These are phyloP conservation scores for Pterocarpus macrocarpus DNA, from an alignment of 306 rosid genomes.

Conservation along the genomic window DNA sequence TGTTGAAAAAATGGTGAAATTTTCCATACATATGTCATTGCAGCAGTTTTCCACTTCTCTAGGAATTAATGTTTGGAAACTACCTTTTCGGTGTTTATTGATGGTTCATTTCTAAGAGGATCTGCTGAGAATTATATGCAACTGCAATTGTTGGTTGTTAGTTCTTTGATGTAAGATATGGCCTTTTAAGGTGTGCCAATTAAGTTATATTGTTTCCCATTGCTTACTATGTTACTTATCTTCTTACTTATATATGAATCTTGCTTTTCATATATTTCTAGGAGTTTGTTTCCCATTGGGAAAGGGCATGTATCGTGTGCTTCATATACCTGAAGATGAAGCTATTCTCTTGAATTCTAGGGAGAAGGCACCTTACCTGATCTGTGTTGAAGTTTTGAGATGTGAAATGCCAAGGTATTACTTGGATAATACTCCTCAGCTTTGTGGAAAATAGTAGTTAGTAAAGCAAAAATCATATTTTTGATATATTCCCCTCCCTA, in stretches of 20 bases:
- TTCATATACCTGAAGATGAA: conserved; percentile 97
- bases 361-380: conserved; percentile 97
- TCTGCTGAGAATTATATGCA: conserved; percentile 21
- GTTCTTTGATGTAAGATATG: conserved; percentile 4
- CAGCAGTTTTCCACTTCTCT: conserved; percentile 17
- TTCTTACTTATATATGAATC: conserved; percentile 41
- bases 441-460: conserved; percentile 37
- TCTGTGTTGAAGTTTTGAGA: conserved; percentile 88
- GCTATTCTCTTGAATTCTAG: conserved; percentile 97
- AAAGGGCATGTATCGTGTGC: conserved; percentile 91
- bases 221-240: conserved; percentile 32
- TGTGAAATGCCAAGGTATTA: conserved; percentile 90
- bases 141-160: conserved; percentile 27
- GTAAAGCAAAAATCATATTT: conserved; percentile 37
- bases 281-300: conserved; percentile 99
- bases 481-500: conserved; percentile 40
- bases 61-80: not conserved
- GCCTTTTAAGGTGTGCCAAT: conserved; percentile 16
- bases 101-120: conserved; percentile 22
- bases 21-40: conserved; percentile 7
- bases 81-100: conserved; percentile 18
- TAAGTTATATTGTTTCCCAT: conserved; percentile 34
- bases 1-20: conserved; percentile 10
- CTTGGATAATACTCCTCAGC: conserved; percentile 32
- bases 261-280: conserved; percentile 51